A percentile compares a stretch with the other conserved stretches of the same genome.
Evolutionary conservation across 208 protist genomes (phyloP).

Genomic region (Crithidia expoeki): DNA sequence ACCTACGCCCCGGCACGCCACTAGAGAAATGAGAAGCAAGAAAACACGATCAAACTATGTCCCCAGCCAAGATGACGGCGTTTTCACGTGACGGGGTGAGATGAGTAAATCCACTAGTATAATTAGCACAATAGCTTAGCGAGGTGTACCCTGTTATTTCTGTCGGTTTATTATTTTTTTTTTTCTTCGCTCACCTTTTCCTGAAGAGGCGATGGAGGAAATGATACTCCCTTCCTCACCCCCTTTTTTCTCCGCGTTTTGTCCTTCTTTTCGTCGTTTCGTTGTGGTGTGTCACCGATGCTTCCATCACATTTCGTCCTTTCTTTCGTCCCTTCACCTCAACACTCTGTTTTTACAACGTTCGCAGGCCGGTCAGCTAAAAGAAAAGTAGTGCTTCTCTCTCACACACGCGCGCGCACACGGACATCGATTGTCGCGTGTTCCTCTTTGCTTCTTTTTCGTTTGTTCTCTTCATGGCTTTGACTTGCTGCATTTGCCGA

Average conservation of each 20-base stretch:
- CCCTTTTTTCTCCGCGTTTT: conserved; percentile 8
- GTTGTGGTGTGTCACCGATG: not conserved
- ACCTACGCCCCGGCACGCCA: conserved; percentile 45
- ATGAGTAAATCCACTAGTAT: conserved; percentile 1
- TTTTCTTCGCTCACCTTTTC: not conserved
- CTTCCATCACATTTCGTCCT: not conserved
- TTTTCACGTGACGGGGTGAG: conserved; percentile 4
- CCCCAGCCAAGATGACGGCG: not conserved
- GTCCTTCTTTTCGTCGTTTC: conserved; percentile 13
- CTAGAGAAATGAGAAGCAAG: conserved; percentile 4
- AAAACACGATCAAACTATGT: not conserved
- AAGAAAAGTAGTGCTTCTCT: too few species aligned
- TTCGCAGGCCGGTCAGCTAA: conserved; percentile 8
- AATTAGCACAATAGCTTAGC: conserved; percentile 9
- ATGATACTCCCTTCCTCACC: conserved; percentile 1
- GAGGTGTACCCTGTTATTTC: conserved; percentile 5
- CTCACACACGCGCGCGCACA: too few species aligned
- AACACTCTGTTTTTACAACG: conserved; percentile 4
- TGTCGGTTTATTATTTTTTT: not conserved
- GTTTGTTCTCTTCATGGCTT: not conserved
- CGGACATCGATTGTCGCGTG: conserved; percentile 9
- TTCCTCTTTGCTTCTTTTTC: not conserved
- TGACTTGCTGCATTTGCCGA: not conserved
- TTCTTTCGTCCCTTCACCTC: not conserved
- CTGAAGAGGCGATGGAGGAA: not conserved